phyloP scores from a whole-genome alignment of 2,329 filamentous ascomycete species.

The Chalaropsis ovoidea region DNA sequence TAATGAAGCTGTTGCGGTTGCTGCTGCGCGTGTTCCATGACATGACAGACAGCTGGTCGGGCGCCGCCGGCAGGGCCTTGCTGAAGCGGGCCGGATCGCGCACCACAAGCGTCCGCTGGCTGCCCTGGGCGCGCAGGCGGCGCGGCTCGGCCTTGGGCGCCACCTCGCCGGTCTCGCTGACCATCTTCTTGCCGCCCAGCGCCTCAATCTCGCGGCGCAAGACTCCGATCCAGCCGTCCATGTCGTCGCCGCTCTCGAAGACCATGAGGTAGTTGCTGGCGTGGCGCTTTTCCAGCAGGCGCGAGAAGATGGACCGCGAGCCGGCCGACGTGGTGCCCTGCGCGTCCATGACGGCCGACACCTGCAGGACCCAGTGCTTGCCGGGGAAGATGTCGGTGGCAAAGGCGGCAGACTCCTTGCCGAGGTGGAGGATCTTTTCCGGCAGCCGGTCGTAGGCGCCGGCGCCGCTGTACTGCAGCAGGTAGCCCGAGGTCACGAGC shows the following conservation, averaged over 20 bases:
- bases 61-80: constrained; percentile 3
- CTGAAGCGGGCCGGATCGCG: constrained; percentile 40
- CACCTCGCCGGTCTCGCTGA: constrained; percentile 49
- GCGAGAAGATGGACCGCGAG: constrained; percentile 53
- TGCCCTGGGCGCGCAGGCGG: constrained; percentile 34
- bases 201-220: constrained; percentile 61
- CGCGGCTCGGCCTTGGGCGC: constrained; percentile 35
- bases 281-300: constrained; percentile 43
- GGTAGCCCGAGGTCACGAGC: constrained; percentile 57
- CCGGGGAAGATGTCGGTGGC: constrained; percentile 71
- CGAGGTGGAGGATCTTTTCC: constrained; percentile 62
- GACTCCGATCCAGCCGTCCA: constrained; percentile 64
- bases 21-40: constrained; percentile 26
- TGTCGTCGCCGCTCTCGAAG: constrained; percentile 60
- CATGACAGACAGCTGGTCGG: constrained; percentile 15
- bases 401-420: constrained; percentile 67
- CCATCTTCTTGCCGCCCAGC: constrained; percentile 55
- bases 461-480: constrained; percentile 64
- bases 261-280: constrained; percentile 60
- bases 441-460: constrained; percentile 61
- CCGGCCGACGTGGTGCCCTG: constrained; percentile 39
- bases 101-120: constrained; percentile 41
- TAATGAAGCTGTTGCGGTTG: constrained; percentile 28
- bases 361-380: constrained; percentile 68
- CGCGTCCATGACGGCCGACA: constrained; percentile 55